Conservation (phyloP, 768 basidiomycete species). For the Rhodocollybia butyracea region DNA sequence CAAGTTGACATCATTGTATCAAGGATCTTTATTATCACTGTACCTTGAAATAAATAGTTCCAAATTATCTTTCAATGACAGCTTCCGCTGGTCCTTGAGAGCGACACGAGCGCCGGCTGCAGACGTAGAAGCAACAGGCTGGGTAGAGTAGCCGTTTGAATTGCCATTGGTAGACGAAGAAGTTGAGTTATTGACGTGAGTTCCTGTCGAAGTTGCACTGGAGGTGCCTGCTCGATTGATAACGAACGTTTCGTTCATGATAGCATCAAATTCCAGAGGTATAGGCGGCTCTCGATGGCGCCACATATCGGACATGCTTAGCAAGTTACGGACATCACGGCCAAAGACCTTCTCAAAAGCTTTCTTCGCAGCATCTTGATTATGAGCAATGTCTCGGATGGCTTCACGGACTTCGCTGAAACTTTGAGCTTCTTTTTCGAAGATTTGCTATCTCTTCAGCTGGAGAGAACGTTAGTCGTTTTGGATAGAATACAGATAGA, state of each 20-base stretch:
- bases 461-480: conserved; percentile 24
- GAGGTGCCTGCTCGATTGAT: conserved; percentile 17
- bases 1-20: not conserved
- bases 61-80: conserved; percentile 79
- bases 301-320: conserved; percentile 99
- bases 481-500: not conserved
- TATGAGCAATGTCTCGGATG: conserved; percentile 41
- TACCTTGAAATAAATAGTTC: conserved; percentile 85
- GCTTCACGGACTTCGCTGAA: conserved; percentile 79
- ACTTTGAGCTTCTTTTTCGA: conserved; percentile 83
- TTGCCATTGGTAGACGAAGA: no score
- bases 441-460: conserved; percentile 89
- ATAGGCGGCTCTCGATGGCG: conserved; percentile 81
- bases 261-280: conserved; percentile 78
- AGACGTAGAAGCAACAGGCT: no score
- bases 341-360: conserved; percentile 93
- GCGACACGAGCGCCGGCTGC: conserved; percentile 11
- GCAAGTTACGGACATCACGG: conserved; percentile 80
- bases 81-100: conserved; percentile 78
- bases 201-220: conserved; percentile 8
- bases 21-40: conserved; percentile 7
- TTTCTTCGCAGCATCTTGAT: conserved; percentile 53
- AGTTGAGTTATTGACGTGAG: conserved; percentile 21
- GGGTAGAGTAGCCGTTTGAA: conserved; percentile 3
- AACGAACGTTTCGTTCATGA: conserved; percentile 61